Percentiles rank a stretch among this genome's conserved stretches.
Evolutionary conservation across 2,329 filamentous ascomycete species (phyloP).

Genomic region (Exophiala calicioides): DNA sequence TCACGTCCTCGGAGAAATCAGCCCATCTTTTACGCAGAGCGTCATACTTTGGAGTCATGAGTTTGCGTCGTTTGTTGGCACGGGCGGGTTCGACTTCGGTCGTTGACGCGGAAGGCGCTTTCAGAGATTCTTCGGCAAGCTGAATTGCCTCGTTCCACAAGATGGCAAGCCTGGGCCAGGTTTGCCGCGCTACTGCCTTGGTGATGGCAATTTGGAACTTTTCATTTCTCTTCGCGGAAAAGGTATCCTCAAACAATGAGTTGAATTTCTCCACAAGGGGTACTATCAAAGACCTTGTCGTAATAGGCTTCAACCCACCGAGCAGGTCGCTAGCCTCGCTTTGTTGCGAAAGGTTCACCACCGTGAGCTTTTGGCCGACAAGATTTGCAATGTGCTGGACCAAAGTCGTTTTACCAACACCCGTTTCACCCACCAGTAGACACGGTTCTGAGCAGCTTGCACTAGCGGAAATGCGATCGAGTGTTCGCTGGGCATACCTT

Average conservation of each 20-base stretch:
- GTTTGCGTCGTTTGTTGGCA: conserved; percentile 70
- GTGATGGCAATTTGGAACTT: conserved; percentile 79
- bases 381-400: conserved; percentile 87
- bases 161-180: conserved; percentile 84
- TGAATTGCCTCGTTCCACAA: conserved; percentile 87
- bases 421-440: conserved; percentile 95
- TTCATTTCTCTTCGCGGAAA: conserved; percentile 83
- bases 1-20: conserved; percentile 70
- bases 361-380: conserved; percentile 81
- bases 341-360: conserved; percentile 96
- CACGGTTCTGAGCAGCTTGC: conserved; percentile 84
- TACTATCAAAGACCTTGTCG: conserved; percentile 80
- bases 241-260: conserved; percentile 81
- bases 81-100: conserved; percentile 24
- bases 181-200: conserved; percentile 75
- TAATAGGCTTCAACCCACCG: conserved; percentile 95
- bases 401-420: conserved; percentile 96
- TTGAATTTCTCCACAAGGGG: conserved; percentile 94
- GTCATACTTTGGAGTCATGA: conserved; percentile 55
- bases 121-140: conserved; percentile 73
- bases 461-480: conserved; percentile 85
- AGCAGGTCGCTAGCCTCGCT: conserved; percentile 95
- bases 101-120: conserved; percentile 37
- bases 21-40: conserved; percentile 74
- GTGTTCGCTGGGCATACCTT: conserved; percentile 74